Percentiles rank a stretch among this genome's conserved stretches.
Conservation (phyloP, 2,329 filamentous ascomycete genomes). For the Fusarium napiforme region DNA sequence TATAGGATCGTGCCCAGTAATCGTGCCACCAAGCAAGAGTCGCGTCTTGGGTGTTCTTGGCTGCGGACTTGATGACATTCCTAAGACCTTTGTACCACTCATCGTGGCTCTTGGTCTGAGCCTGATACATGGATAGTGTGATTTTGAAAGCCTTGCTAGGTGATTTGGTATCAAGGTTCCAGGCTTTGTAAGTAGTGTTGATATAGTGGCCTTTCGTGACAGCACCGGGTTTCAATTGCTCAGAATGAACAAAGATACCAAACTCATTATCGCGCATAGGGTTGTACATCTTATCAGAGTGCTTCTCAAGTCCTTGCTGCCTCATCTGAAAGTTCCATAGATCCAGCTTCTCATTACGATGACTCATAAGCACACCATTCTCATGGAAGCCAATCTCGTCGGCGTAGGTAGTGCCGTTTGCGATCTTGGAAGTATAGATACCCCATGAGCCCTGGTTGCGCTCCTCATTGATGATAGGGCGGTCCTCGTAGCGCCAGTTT, state of each 20-base stretch:
- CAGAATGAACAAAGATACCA: conserved; percentile 9
- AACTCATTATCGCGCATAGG: conserved; percentile 11
- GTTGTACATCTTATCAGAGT: conserved; percentile 2
- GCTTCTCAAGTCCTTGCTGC: not conserved
- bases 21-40: conserved; percentile 4
- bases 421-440: conserved; percentile 11
- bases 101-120: not conserved
- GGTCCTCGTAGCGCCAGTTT: not conserved
- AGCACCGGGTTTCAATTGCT: not conserved
- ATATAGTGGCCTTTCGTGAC: not conserved
- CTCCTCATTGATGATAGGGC: not conserved
- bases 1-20: conserved; percentile 2
- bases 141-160: not conserved
- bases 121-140: not conserved
- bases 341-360: not conserved
- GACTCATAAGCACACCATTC: conserved; percentile 5
- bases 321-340: conserved; percentile 5
- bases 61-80: not conserved
- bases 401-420: conserved; percentile 8
- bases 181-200: conserved; percentile 11
- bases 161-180: not conserved
- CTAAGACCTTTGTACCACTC: conserved; percentile 13
- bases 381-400: conserved; percentile 7
- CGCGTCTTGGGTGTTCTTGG: not conserved
- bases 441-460: conserved; percentile 8